Base-by-base conservation (phyloP, 805 yeast genomes). In the Debaryomyces tyrocola region DNA sequence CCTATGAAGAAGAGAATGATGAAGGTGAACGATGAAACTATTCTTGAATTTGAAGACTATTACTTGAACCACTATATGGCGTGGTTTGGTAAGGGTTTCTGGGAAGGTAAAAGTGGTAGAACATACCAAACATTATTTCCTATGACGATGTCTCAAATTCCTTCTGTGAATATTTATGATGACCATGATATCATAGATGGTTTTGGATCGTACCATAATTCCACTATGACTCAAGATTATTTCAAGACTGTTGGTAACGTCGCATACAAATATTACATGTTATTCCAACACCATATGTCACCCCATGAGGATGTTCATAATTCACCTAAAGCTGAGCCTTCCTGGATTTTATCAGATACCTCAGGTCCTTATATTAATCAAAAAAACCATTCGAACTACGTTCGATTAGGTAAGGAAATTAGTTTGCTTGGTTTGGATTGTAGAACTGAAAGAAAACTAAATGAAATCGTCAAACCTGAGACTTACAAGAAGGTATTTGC, bases 161-260 rank as follows among this genome's bases (percentile, higher is more conserved):
- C 99, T 5, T 78, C 85, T 31, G 75, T 92, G 45, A 92, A 91
- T 64, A 80, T 92, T 28, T 91, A 73, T 67, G 99, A 92, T 64
- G 99, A 92, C 64, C 99, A 92, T 67, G 98, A 94, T 64, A 88
- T 92, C 43, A 91, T 94, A 54, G 99, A 92, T 62, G 99, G 98
- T 2, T 92, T 82, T 67, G 99, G 98, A 2, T 87, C 96, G 0
- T 92, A 92, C 64, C 74, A 76, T 41, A 87, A 90, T 53, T 46
- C 65, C 1, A 88, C 96, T 29, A 90, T 90, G 96, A 56, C 57
- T 2, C 79, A 82, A 34, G 83, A 81, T 1, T 78, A 88, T 7
- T 88, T 92, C 62, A 62, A 66, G 46, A 80, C 84, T 10, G 77
- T 92, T 28, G 98, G 98, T 8, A 77, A 77, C 49, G 67, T 80